Conservation (phyloP, 352 stramenopile species). For the Peronosclerospora sorghi region DNA sequence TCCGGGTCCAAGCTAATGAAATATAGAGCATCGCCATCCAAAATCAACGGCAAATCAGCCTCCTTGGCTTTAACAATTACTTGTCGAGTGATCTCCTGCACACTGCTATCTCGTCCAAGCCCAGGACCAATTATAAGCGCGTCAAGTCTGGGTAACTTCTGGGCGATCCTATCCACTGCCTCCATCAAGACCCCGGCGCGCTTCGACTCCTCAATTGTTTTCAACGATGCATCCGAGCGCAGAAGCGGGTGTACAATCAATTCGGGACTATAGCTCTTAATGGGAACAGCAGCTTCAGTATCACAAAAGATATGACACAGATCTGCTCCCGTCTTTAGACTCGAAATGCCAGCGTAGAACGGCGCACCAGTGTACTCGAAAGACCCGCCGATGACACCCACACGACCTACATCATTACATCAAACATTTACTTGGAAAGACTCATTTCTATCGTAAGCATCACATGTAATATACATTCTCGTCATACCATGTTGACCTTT, state of each 20-base stretch:
- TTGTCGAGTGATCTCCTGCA: constrained; percentile 68
- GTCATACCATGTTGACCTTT: constrained; percentile 67
- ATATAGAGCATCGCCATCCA: constrained; percentile 93
- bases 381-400: constrained; percentile 93
- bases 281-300: constrained; percentile 87
- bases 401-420: constrained; percentile 36
- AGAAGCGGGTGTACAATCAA: constrained; percentile 89
- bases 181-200: constrained; percentile 11
- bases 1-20: constrained; percentile 71
- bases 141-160: constrained; percentile 60
- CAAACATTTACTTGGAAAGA: no score
- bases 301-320: constrained; percentile 93
- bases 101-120: constrained; percentile 83
- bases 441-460: no score
- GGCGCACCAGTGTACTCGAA: constrained; percentile 95
- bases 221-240: constrained; percentile 33
- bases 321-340: constrained; percentile 91
- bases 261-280: constrained; percentile 97
- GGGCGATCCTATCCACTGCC: constrained; percentile 35
- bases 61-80: constrained; percentile 63
- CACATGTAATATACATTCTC: no score
- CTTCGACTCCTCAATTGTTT: constrained; percentile 11
- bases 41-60: constrained; percentile 74
- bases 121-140: constrained; percentile 88
- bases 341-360: constrained; percentile 92